A percentile compares a stretch with the other conserved stretches of the same genome.
These are phyloP conservation scores for Leccinellum albellum DNA, from an alignment of 768 basidiomycete genomes.

Conservation along the genomic window DNA sequence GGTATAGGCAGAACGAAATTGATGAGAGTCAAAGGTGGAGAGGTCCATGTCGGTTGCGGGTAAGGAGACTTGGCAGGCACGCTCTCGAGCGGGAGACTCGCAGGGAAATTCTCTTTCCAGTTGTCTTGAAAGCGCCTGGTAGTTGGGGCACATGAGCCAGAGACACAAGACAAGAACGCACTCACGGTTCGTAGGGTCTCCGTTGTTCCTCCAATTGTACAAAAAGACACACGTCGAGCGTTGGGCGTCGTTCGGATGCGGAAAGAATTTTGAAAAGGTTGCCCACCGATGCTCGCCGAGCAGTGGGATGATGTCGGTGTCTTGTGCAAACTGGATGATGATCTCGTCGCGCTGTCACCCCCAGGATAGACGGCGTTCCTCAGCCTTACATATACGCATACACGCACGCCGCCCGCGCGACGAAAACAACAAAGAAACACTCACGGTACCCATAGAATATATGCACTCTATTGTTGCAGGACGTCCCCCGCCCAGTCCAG, in stretches of 20 bases:
- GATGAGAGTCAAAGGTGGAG: conserved; percentile 15
- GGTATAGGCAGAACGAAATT: conserved; percentile 25
- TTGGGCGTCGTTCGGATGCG: conserved; percentile 5
- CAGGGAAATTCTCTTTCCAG: conserved; percentile 26
- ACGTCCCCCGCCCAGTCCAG: conserved; percentile 10
- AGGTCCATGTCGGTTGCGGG: conserved; percentile 23
- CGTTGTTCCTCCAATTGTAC: conserved; percentile 31
- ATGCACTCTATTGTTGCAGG: conserved; percentile 21
- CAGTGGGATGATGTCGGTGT: conserved; percentile 25
- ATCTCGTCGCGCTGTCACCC: conserved; percentile 25
- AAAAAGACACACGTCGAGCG: conserved; percentile 23
- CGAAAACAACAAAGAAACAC: conserved; percentile 5
- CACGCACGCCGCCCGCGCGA: not conserved
- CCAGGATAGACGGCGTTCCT: not conserved
- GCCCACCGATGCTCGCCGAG: conserved; percentile 28
- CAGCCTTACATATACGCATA: not conserved
- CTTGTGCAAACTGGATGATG: conserved; percentile 25
- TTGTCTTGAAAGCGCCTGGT: conserved; percentile 16
- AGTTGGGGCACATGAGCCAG: too few relatives aligned
- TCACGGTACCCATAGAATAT: conserved; percentile 30
- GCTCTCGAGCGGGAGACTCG: not conserved
- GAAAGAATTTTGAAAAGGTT: not conserved
- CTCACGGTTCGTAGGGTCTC: conserved; percentile 31
- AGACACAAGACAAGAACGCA: not conserved
- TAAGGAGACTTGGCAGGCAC: conserved; percentile 27